Conservation (phyloP, 305 asterid species). For the Rubia peregrina region DNA sequence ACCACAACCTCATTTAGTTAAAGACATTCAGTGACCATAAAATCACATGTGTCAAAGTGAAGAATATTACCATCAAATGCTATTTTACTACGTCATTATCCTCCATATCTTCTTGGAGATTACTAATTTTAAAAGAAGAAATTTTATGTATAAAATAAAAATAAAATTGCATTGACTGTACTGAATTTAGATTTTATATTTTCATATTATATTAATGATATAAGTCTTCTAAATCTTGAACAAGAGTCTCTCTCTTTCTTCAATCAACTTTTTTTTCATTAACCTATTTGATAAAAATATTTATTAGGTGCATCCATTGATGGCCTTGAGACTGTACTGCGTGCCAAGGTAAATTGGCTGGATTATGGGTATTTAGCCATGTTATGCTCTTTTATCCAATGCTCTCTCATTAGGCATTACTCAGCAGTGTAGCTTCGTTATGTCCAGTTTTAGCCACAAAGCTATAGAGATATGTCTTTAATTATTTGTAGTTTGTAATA, state of each 20-base stretch:
- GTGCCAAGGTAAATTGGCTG: conserved; percentile 61
- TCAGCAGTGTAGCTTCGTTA: no score
- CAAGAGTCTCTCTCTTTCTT: neutral
- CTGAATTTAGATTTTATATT: neutral
- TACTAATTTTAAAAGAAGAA: neutral
- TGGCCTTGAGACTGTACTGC: conserved; percentile 79
- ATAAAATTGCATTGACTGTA: neutral
- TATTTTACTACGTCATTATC: neutral
- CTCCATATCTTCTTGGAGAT: neutral
- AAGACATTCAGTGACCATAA: neutral
- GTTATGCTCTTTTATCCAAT: neutral
- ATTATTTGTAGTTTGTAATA: no score
- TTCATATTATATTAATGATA: neutral
- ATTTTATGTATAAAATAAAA: no score
- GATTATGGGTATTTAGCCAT: conserved; percentile 8
- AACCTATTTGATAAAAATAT: conserved; percentile 14
- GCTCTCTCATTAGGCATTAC: no score
- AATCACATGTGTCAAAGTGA: neutral
- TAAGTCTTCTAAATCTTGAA: neutral
- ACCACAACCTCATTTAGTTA: neutral
- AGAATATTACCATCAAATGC: neutral
- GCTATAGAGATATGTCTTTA: no score
- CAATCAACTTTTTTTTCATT: neutral
- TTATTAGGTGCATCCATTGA: conserved; percentile 80
- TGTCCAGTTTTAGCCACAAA: no score